phyloP scores from a whole-genome alignment of 208 protist species.

The Vickermania ingenoplastis region DNA sequence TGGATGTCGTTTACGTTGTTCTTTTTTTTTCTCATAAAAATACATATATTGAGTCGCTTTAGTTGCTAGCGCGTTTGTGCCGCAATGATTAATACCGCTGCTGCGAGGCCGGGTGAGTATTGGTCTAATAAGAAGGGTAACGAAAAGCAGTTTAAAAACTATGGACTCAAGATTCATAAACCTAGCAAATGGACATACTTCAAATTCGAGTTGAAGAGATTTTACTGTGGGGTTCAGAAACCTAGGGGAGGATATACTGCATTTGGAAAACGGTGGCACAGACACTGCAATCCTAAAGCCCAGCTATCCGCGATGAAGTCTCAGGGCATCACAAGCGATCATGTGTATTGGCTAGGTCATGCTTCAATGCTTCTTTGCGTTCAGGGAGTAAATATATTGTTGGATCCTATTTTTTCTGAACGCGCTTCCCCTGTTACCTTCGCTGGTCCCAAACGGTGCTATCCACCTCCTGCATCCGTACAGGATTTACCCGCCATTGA shows the following conservation, averaged over 20 bases:
- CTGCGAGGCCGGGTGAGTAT: constrained; percentile 10
- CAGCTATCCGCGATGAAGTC: constrained; percentile 13
- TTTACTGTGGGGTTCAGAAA: constrained; percentile 10
- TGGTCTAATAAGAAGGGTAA: constrained; percentile 41
- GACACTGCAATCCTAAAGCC: constrained; percentile 23
- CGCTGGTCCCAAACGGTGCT: constrained; percentile 28
- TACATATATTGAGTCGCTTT: constrained; percentile 5
- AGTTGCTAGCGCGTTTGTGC: background rate
- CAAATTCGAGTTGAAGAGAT: constrained; percentile 10
- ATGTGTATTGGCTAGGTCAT: constrained; percentile 76
- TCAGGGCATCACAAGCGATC: constrained; percentile 9
- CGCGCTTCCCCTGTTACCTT: constrained; percentile 50
- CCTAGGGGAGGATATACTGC: constrained; percentile 24
- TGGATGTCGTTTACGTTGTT: constrained; percentile 9
- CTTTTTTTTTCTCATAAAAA: constrained; percentile 3
- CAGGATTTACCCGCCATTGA: constrained; percentile 59
- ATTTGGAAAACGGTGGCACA: constrained; percentile 30
- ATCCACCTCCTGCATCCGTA: constrained; percentile 20
- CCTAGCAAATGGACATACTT: background rate
- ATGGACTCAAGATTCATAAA: constrained; percentile 6
- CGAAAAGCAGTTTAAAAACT: constrained; percentile 51
- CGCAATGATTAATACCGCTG: background rate
- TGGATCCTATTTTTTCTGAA: constrained; percentile 78
- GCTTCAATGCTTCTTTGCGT: constrained; percentile 66
- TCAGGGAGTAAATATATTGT: constrained; percentile 52